Percentiles rank a stretch among this genome's conserved stretches.
Evolutionary conservation across 768 basidiomycete species (phyloP).

Genomic region (Tricholoma matsutake): DNA sequence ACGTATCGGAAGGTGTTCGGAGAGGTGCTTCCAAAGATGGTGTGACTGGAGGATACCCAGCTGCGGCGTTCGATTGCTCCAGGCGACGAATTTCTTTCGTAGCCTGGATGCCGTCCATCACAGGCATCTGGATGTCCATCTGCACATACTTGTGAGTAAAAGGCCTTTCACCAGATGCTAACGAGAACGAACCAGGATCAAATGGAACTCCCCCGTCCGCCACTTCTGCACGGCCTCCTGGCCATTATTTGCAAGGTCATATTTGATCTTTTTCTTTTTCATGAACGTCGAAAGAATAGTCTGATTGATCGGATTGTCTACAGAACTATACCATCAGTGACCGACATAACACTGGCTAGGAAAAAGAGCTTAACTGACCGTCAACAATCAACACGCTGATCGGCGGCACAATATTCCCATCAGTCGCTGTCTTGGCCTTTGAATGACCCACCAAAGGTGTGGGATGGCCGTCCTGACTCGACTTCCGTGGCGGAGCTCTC

Average conservation of each 20-base stretch:
- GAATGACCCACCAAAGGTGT: slow-evolving; percentile 23
- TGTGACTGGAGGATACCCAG: slow-evolving; percentile 67
- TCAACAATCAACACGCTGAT: slow-evolving; percentile 98
- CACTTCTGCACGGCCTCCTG: slow-evolving; percentile 95
- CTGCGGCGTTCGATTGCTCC: slow-evolving; percentile 64
- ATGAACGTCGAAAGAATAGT: slow-evolving; percentile 97
- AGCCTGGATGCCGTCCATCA: slow-evolving; percentile 97
- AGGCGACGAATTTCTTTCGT: slow-evolving; percentile 92
- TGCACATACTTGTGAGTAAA: slow-evolving; percentile 28
- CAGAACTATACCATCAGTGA: slow-evolving; percentile 9
- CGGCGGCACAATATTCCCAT: slow-evolving; percentile 84
- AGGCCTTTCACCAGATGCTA: background rate
- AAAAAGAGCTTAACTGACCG: slow-evolving; percentile 49
- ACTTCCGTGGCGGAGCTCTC: slow-evolving; percentile 5
- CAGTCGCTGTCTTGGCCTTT: slow-evolving; percentile 48
- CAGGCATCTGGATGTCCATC: slow-evolving; percentile 99
- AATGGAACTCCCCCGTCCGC: slow-evolving; percentile 88
- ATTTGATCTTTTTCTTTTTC: slow-evolving; percentile 94
- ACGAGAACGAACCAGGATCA: slow-evolving; percentile 74
- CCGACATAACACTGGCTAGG: background rate
- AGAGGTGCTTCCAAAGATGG: slow-evolving; percentile 52
- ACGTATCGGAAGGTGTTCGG: slow-evolving; percentile 52
- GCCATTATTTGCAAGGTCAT: slow-evolving; percentile 91
- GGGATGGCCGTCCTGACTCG: slow-evolving; percentile 4
- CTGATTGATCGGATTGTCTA: slow-evolving; percentile 98